Percentiles rank a stretch among this genome's conserved stretches.
Conservation (phyloP, 176 grass and related monocot genomes). For the Olyra latifolia region DNA sequence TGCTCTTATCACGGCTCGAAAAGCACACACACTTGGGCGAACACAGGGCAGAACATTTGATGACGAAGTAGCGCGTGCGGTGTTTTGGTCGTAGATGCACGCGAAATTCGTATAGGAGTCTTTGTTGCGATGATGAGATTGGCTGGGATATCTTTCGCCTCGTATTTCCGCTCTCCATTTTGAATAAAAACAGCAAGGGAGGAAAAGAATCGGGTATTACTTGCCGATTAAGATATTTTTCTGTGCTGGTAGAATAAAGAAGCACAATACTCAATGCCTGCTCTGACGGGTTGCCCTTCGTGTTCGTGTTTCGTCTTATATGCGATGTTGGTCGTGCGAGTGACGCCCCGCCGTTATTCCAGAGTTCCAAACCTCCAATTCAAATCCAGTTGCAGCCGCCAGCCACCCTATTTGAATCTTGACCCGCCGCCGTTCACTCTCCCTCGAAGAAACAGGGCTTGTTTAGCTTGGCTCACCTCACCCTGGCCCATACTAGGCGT, state of each 20-base stretch:
- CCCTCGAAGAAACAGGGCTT: background rate
- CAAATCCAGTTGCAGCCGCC: constrained; percentile 2
- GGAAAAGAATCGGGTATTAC: background rate
- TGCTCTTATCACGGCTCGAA: background rate
- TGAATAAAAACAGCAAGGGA: background rate
- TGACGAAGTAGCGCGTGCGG: background rate
- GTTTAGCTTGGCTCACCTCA: no score
- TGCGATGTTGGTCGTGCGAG: background rate
- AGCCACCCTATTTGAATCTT: constrained; percentile 30
- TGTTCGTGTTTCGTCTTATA: background rate
- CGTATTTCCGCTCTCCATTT: background rate
- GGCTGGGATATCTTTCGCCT: background rate
- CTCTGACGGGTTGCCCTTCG: background rate
- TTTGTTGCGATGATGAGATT: background rate
- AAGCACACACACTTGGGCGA: background rate
- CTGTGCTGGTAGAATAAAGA: background rate
- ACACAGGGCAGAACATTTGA: background rate
- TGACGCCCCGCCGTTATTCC: background rate
- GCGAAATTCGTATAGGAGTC: background rate
- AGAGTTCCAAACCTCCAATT: background rate
- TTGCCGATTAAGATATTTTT: background rate
- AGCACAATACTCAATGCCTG: background rate
- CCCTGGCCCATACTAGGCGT: no score
- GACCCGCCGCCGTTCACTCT: background rate
- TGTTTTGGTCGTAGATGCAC: constrained; percentile 12